Percentiles rank a stretch among this genome's conserved stretches.
phyloP scores from a whole-genome alignment of 306 rosid genomes.

The Vicia sativa region DNA sequence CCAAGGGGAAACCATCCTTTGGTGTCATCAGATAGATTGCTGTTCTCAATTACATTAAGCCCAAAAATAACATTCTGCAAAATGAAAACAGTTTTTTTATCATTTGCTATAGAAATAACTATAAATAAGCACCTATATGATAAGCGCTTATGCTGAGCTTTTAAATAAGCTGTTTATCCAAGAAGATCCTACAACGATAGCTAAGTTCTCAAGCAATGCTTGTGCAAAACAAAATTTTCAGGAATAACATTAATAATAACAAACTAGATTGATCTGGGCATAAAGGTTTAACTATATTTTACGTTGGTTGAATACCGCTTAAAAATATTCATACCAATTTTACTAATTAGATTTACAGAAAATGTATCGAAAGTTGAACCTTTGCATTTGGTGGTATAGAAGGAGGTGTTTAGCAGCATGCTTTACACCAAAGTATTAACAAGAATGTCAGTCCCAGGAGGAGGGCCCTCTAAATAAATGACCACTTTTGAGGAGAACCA shows the following conservation, averaged over 20 bases:
- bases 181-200: neutral
- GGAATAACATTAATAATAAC: constrained; percentile 22
- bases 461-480: constrained; percentile 90
- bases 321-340: neutral
- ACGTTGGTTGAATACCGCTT: neutral
- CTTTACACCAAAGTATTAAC: constrained; percentile 72
- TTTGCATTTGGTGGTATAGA: constrained; percentile 63
- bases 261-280: neutral
- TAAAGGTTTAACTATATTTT: neutral
- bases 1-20: constrained; percentile 94
- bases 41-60: constrained; percentile 75
- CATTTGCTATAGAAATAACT: neutral
- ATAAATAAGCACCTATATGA: neutral
- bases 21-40: constrained; percentile 71
- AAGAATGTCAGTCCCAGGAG: constrained; percentile 88
- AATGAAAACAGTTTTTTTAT: constrained; percentile 2
- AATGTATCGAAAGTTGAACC: constrained; percentile 50
- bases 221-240: constrained; percentile 4
- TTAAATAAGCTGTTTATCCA: neutral
- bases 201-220: constrained; percentile 21
- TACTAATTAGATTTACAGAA: constrained; percentile 24
- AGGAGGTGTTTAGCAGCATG: constrained; percentile 81
- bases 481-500: constrained; percentile 81
- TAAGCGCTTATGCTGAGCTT: too few relatives aligned
- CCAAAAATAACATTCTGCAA: constrained; percentile 73